These are phyloP conservation scores for Vitellaria paradoxa DNA, from an alignment of 179 eudicot genomes.

Conservation along the genomic window DNA sequence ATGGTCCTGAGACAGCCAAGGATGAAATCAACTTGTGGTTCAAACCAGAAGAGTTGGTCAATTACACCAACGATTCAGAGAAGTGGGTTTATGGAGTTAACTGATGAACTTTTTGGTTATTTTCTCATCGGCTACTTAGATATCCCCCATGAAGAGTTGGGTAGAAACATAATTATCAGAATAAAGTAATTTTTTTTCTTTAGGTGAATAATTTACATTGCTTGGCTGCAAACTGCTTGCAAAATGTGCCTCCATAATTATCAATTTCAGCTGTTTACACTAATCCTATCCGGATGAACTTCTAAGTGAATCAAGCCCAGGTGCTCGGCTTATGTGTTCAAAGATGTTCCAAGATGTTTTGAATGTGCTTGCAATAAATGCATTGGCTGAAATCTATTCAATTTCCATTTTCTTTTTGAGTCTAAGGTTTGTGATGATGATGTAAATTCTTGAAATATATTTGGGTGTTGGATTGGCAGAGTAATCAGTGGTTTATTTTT, in stretches of 20 bases:
- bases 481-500: too few species aligned
- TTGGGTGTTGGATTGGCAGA: too few species aligned
- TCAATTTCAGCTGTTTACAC: too few species aligned
- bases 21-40: constrained; percentile 90
- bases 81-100: constrained; percentile 84
- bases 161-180: background rate
- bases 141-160: background rate
- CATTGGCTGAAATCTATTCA: too few species aligned
- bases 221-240: background rate
- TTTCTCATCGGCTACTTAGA: constrained; percentile 6
- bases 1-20: constrained; percentile 95
- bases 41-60: constrained; percentile 85
- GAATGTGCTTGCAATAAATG: too few species aligned
- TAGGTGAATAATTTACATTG: background rate
- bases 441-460: too few species aligned
- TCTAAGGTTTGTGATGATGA: too few species aligned
- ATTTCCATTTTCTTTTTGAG: too few species aligned
- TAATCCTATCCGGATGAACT: too few species aligned
- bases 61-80: constrained; percentile 72
- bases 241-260: background rate
- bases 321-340: too few species aligned
- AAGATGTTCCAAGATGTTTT: too few species aligned
- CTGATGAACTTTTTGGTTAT: constrained; percentile 25
- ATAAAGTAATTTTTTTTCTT: background rate
- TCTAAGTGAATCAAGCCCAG: too few species aligned